Percentiles rank a stretch among this genome's conserved stretches.
Evolutionary conservation across 345 rosid species (phyloP).

Genomic region (Kandelia obovata): DNA sequence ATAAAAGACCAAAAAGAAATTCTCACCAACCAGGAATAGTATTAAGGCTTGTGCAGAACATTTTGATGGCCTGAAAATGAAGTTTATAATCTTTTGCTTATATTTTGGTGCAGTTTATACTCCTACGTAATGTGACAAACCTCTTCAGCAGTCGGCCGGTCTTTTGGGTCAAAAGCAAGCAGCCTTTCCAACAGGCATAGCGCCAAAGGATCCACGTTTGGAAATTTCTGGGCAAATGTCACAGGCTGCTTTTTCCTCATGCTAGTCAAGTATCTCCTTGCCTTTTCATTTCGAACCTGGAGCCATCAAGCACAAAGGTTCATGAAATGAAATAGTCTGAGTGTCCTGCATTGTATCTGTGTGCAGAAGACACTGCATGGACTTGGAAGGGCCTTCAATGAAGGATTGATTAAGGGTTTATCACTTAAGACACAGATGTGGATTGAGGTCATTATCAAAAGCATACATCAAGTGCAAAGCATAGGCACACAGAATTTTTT

Average conservation of each 20-base stretch:
- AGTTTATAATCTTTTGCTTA: no score
- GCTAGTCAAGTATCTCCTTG: constrained; percentile 85
- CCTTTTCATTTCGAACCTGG: constrained; percentile 92
- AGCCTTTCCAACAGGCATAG: constrained; percentile 63
- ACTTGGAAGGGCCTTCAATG: no score
- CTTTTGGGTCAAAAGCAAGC: constrained; percentile 93
- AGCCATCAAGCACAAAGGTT: constrained; percentile 7
- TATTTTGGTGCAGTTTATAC: not conserved
- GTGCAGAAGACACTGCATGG: no score
- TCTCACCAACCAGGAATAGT: no score
- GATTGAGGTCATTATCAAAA: not conserved
- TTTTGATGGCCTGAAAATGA: no score
- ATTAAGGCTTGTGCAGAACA: no score
- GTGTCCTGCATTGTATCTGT: no score
- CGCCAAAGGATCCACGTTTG: constrained; percentile 80
- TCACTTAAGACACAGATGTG: not conserved
- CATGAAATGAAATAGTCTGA: no score
- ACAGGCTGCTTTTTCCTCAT: constrained; percentile 89
- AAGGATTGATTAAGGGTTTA: not conserved
- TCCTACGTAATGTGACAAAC: constrained; percentile 26
- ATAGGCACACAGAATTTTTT: not conserved
- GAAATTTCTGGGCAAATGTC: constrained; percentile 68
- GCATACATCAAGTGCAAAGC: not conserved
- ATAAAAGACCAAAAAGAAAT: not conserved
- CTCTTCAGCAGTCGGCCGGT: constrained; percentile 90